phyloP scores from a whole-genome alignment of 441 rosid genomes.

The Croton setiger region DNA sequence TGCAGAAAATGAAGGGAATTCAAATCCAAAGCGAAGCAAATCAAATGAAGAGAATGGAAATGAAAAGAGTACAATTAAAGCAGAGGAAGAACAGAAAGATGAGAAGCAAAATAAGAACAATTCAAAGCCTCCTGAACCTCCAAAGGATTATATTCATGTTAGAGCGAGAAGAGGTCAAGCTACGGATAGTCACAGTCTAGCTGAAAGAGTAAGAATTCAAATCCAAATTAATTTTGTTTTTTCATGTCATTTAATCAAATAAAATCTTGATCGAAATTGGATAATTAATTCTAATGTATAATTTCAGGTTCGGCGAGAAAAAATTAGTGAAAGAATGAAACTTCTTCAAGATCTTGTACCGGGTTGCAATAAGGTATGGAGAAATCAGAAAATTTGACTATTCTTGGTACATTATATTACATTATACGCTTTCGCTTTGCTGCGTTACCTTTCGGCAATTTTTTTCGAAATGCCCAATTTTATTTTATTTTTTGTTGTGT shows the following conservation, averaged over 20 bases:
- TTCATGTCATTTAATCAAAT: not conserved
- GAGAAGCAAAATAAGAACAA: constrained; percentile 38
- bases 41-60: constrained; percentile 30
- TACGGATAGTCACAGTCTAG: constrained; percentile 93
- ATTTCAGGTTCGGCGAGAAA: constrained; percentile 78
- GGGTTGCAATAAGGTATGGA: constrained; percentile 68
- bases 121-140: constrained; percentile 62
- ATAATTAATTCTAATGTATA: not conserved
- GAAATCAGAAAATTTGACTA: not conserved
- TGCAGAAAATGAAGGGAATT: constrained; percentile 38
- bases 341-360: constrained; percentile 95
- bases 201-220: constrained; percentile 62
- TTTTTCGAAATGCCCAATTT: not conserved
- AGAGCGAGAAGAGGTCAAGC: constrained; percentile 97
- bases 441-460: no score
- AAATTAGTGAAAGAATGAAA: constrained; percentile 87
- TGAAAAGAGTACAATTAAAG: constrained; percentile 21
- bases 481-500: not conserved
- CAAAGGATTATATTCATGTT: constrained; percentile 89
- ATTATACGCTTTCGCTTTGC: no score
- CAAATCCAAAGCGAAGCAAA: constrained; percentile 44
- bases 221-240: not conserved
- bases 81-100: constrained; percentile 29
- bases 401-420: no score
- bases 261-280: not conserved